These are phyloP conservation scores for Wallacemonas sp. DNA, from an alignment of 208 protist species.

Conservation along the genomic window DNA sequence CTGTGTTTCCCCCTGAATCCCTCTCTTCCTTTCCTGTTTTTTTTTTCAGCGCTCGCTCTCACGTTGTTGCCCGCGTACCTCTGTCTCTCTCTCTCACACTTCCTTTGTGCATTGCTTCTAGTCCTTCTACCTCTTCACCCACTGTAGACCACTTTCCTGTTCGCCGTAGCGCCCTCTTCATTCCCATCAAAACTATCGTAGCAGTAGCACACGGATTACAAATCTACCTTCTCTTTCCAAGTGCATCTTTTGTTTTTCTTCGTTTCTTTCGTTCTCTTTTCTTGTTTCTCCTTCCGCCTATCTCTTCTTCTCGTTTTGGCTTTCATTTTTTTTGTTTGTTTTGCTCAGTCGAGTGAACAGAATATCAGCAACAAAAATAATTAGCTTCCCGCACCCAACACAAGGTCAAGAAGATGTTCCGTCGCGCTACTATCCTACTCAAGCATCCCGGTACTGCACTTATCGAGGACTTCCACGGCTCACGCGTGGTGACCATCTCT, in stretches of 20 bases:
- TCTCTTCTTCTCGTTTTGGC: background rate
- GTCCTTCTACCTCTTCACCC: too few species aligned
- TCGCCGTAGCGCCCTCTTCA: too few species aligned
- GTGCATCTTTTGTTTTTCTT: too few species aligned
- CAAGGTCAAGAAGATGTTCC: background rate
- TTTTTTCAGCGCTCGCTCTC: background rate
- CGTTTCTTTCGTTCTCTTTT: too few species aligned
- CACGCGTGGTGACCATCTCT: constrained; percentile 50
- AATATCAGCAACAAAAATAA: background rate
- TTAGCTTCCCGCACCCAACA: background rate
- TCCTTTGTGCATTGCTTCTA: background rate
- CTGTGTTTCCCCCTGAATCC: background rate
- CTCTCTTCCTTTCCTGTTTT: background rate
- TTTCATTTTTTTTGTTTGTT: too few species aligned
- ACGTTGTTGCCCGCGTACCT: background rate
- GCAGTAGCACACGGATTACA: too few species aligned
- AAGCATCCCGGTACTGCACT: constrained; percentile 18
- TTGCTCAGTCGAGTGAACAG: too few species aligned
- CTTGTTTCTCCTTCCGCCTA: background rate
- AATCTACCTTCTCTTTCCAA: too few species aligned
- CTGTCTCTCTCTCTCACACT: background rate
- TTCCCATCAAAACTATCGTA: too few species aligned
- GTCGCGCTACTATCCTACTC: background rate
- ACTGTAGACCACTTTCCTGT: too few species aligned
- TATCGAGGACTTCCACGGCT: constrained; percentile 32